Percentiles rank a stretch among this genome's conserved stretches.
Conservation (phyloP, 768 basidiomycete genomes). For the Trametes coccinea region DNA sequence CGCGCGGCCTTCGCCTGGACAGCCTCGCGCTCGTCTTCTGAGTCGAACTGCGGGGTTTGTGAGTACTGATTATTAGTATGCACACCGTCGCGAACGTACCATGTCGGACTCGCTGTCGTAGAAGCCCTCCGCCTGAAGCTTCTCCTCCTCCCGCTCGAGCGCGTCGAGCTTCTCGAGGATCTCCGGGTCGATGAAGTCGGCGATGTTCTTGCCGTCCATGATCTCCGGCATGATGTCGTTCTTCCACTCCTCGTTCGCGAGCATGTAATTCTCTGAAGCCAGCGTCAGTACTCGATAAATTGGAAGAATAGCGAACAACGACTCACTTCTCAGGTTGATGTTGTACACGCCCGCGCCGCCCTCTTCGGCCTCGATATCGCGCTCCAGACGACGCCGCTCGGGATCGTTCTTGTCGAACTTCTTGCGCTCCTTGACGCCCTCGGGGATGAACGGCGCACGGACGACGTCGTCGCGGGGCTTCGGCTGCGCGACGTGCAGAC, state of each 20-base stretch:
- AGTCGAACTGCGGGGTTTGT: slow-evolving; percentile 40
- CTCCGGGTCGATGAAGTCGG: slow-evolving; percentile 98
- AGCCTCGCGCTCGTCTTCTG: slow-evolving; percentile 77
- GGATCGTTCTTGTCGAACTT: slow-evolving; percentile 90
- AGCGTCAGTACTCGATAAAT: background rate
- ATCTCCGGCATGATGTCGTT: slow-evolving; percentile 97
- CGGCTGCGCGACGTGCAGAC: slow-evolving; percentile 94
- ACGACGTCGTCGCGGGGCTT: slow-evolving; percentile 88
- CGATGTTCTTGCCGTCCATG: slow-evolving; percentile 97
- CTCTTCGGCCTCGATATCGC: slow-evolving; percentile 81
- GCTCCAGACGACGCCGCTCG: slow-evolving; percentile 67
- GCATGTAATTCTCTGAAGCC: slow-evolving; percentile 79
- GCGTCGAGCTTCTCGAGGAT: slow-evolving; percentile 97
- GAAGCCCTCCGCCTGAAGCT: slow-evolving; percentile 91
- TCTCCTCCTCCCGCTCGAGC: slow-evolving; percentile 94
- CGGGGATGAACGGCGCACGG: slow-evolving; percentile 88
- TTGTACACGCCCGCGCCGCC: slow-evolving; percentile 92
- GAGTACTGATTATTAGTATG: slow-evolving; percentile 1
- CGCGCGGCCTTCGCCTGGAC: slow-evolving; percentile 59
- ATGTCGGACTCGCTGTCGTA: slow-evolving; percentile 90
- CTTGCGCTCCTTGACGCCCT: slow-evolving; percentile 68
- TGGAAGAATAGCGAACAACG: background rate
- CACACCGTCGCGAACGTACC: slow-evolving; percentile 42
- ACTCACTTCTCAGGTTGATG: slow-evolving; percentile 85
- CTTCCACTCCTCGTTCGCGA: slow-evolving; percentile 93